Base-by-base conservation (phyloP, 352 stramenopile species). In the Phytophthora quininea region DNA sequence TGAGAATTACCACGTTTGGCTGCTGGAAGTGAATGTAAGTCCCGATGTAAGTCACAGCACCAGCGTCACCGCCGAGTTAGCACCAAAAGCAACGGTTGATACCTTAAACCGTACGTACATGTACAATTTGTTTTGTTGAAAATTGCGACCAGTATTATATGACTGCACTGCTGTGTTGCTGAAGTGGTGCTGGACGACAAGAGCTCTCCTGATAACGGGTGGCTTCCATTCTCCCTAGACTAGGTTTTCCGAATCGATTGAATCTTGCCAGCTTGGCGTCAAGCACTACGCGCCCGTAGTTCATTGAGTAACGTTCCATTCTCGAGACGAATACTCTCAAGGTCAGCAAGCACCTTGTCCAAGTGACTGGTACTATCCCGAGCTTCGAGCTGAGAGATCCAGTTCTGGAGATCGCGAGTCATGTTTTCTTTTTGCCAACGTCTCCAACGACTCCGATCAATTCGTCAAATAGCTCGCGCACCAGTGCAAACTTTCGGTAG, bases 1-100 rank as follows among this genome's bases (percentile, higher is more conserved):
- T 31, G 73, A 83, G 30, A 58, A 68, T 24, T 48, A 83, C 19
- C 64, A 53, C 8, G 76, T 86, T 24, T 95, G 86, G 87, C 74
- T 97, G 5, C 70, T 97, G 2, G 90, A 97, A 49, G 90, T 95
- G 15, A 97, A 97, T 58, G 87, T 97, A 6, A 96, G 86, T 65
- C 90, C 90, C 0, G 90, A 97, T 58, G 77, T 96, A 9, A 96
- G 86, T 66, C 86, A 93, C 62, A 94, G 86, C 58, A 92, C 84
- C 0, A 27, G 30, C 4, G 69, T 92, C 30, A 93, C 83, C 0
- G 75, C 73, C 14, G 60, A 72, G 4, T 47, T 95, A 8, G 86
- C 84, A 27, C 76, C 86, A 5, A 60, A 64, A 37, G 84, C 86
- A 6, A 93, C 85, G 2, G 46, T 38, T 29, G 79, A 90, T 12